Conservation (phyloP, 2,329 filamentous ascomycete species). For the Aspergillus texensis region DNA sequence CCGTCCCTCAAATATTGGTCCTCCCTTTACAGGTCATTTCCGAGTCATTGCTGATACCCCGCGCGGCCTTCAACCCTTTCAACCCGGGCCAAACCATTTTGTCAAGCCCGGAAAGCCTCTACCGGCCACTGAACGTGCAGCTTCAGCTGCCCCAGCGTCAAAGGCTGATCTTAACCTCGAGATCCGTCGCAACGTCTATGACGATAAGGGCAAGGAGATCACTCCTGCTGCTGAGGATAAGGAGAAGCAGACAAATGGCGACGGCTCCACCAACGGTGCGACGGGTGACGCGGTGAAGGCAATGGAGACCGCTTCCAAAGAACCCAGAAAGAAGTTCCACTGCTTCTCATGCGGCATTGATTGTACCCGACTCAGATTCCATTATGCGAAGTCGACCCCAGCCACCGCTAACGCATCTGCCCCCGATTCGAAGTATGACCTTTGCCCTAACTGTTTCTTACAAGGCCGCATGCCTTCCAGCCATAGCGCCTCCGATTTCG, state of each 20-base stretch:
- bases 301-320: slow-evolving; percentile 62
- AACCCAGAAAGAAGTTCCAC: slow-evolving; percentile 68
- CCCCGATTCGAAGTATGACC: slow-evolving; percentile 72
- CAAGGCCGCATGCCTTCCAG: slow-evolving; percentile 81
- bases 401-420: slow-evolving; percentile 58
- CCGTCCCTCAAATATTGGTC: slow-evolving; percentile 90
- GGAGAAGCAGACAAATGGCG: slow-evolving; percentile 69
- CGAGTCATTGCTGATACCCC: slow-evolving; percentile 94
- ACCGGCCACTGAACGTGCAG: slow-evolving; percentile 70
- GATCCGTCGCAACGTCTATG: slow-evolving; percentile 92
- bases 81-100: slow-evolving; percentile 78
- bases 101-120: slow-evolving; percentile 64
- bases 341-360: slow-evolving; percentile 93
- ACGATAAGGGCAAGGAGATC: slow-evolving; percentile 84
- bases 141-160: slow-evolving; percentile 63
- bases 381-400: slow-evolving; percentile 67
- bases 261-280: slow-evolving; percentile 67
- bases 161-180: slow-evolving; percentile 90
- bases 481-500: slow-evolving; percentile 78
- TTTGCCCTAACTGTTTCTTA: slow-evolving; percentile 89
- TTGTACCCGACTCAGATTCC: slow-evolving; percentile 73
- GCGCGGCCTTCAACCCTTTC: slow-evolving; percentile 90
- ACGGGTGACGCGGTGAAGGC: slow-evolving; percentile 62
- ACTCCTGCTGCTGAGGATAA: slow-evolving; percentile 69
- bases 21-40: slow-evolving; percentile 97